Percentiles rank a stretch among this genome's conserved stretches.
Conservation (phyloP, 225 moss, liverwort and hornwort genomes). For the Pseudisothecium myosuroides region DNA sequence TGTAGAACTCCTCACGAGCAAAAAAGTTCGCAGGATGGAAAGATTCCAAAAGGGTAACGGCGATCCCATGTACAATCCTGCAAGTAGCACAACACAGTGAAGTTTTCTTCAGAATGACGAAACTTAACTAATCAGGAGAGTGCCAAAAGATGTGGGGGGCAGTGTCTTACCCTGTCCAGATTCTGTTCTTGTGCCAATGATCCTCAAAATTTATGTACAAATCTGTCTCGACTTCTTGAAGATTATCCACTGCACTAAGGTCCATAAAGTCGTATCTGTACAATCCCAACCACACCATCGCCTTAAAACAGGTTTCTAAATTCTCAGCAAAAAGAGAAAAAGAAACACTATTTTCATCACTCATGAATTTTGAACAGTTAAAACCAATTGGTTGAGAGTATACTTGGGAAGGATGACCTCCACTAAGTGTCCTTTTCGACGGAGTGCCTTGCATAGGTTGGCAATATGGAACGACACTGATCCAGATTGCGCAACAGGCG, state of each 20-base stretch:
- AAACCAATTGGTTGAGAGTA: not conserved
- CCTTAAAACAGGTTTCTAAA: not conserved
- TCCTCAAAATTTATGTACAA: slow-evolving; percentile 49
- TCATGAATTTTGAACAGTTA: not conserved
- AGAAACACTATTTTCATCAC: not conserved
- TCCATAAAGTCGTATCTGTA: slow-evolving; percentile 52
- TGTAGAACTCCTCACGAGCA: slow-evolving; percentile 30
- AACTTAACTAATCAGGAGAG: not conserved
- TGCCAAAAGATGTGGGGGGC: not conserved
- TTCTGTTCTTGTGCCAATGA: slow-evolving; percentile 52
- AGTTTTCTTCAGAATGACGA: not conserved
- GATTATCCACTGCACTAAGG: slow-evolving; percentile 35
- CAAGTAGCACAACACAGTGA: not conserved
- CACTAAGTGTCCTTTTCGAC: slow-evolving; percentile 61
- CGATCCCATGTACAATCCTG: slow-evolving; percentile 49
- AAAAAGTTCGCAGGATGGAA: slow-evolving; percentile 45
- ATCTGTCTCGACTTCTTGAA: slow-evolving; percentile 48
- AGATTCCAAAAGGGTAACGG: slow-evolving; percentile 54
- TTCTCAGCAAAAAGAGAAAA: not conserved
- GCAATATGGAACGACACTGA: slow-evolving; percentile 32
- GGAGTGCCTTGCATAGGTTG: slow-evolving; percentile 42
- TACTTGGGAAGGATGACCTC: slow-evolving; percentile 81
- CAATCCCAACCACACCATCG: not conserved
- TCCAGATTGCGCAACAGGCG: slow-evolving; percentile 39
- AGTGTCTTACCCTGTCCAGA: slow-evolving; percentile 56